Evolutionary conservation across 768 basidiomycete genomes (phyloP).

Genomic region (Cystobasidiopsis lactophilus): DNA sequence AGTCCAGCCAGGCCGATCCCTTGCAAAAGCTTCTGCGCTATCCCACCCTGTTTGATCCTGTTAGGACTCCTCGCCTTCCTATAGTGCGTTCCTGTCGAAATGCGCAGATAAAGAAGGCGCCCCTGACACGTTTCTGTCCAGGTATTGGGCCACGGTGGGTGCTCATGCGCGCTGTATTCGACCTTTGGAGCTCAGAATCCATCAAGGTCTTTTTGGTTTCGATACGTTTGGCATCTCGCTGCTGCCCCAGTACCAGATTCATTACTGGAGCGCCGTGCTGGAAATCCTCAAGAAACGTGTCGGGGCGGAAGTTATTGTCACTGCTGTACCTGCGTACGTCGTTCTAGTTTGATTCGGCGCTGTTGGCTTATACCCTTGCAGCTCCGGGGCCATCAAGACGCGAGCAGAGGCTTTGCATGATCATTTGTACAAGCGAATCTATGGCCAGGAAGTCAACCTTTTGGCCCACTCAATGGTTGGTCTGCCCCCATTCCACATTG

Average conservation of each 20-base stretch:
- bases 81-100: conserved; percentile 44
- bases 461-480: conserved; percentile 77
- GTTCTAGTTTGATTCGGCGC: too few species aligned
- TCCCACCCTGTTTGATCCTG: conserved; percentile 54
- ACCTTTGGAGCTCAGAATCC: neutral
- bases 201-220: conserved; percentile 3
- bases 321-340: conserved; percentile 45
- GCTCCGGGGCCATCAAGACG: conserved; percentile 70
- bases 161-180: neutral
- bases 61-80: conserved; percentile 60
- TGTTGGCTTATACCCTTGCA: conserved; percentile 24
- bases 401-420: conserved; percentile 55
- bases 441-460: conserved; percentile 67
- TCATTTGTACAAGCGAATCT: conserved; percentile 41
- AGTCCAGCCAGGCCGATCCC: too few species aligned
- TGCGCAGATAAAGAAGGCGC: neutral
- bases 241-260: neutral
- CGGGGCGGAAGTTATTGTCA: conserved; percentile 86
- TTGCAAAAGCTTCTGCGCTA: conserved; percentile 36
- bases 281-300: conserved; percentile 54
- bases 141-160: conserved; percentile 46
- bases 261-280: conserved; percentile 83
- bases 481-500: neutral
- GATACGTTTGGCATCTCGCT: neutral
- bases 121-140: neutral